These are phyloP conservation scores for Penicillium macrosclerotiorum DNA, from an alignment of 495 filamentous ascomycete genomes.

Conservation along the genomic window DNA sequence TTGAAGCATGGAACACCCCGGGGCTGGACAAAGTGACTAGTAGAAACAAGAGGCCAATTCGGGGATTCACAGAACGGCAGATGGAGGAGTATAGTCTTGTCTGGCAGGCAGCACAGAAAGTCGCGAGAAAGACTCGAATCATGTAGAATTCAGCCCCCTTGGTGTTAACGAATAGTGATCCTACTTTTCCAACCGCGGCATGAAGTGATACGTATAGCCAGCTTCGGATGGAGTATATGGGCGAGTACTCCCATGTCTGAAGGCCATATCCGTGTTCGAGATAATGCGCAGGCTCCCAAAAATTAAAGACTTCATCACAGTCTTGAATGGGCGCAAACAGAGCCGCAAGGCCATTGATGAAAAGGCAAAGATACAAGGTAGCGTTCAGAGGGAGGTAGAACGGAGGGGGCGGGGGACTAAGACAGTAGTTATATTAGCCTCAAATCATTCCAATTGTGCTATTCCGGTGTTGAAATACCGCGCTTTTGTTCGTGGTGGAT, in stretches of 20 bases:
- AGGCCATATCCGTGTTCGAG: slow-evolving; percentile 88
- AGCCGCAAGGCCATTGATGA: slow-evolving; percentile 73
- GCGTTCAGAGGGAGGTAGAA: slow-evolving; percentile 69
- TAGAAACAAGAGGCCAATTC: slow-evolving; percentile 81
- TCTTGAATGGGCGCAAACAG: slow-evolving; percentile 89
- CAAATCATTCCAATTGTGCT: background rate
- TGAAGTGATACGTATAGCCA: slow-evolving; percentile 93
- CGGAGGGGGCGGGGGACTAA: slow-evolving; percentile 49
- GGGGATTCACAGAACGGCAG: slow-evolving; percentile 67
- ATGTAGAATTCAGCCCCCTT: slow-evolving; percentile 82
- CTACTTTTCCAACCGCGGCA: slow-evolving; percentile 64
- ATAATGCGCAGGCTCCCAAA: slow-evolving; percentile 98
- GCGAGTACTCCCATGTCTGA: slow-evolving; percentile 99
- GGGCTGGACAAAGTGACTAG: slow-evolving; percentile 72
- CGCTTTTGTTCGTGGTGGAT: slow-evolving; percentile 25
- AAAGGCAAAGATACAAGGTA: slow-evolving; percentile 74
- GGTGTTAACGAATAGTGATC: slow-evolving; percentile 55
- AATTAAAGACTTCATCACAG: slow-evolving; percentile 99
- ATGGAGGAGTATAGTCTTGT: slow-evolving; percentile 75
- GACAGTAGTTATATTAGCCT: slow-evolving; percentile 17
- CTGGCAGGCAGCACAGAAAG: slow-evolving; percentile 76
- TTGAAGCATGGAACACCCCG: slow-evolving; percentile 89
- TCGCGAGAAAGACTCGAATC: slow-evolving; percentile 69
- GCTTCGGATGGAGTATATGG: slow-evolving; percentile 90
- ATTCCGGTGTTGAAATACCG: slow-evolving; percentile 24